phyloP scores from a whole-genome alignment of 1,284 basidiomycete species.

The Heterobasidion occidentale region DNA sequence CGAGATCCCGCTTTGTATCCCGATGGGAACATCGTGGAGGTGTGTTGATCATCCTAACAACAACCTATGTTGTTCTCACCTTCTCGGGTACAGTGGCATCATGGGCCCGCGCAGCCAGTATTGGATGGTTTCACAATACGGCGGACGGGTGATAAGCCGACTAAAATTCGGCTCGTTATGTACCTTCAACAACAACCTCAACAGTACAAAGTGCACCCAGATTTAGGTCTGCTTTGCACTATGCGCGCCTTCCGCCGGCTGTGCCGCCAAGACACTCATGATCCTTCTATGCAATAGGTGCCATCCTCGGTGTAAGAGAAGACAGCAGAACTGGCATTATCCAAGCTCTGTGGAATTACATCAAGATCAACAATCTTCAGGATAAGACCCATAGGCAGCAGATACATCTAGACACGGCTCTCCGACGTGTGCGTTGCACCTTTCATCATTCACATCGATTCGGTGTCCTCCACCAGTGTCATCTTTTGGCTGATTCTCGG shows the following conservation, averaged over 20 bases:
- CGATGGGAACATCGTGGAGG: constrained; percentile 76
- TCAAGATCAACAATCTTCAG: constrained; percentile 82
- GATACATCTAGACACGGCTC: constrained; percentile 69
- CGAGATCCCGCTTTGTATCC: constrained; percentile 79
- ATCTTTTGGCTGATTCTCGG: neutral
- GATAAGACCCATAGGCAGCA: constrained; percentile 84
- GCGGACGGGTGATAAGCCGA: constrained; percentile 73
- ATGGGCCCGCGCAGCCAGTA: constrained; percentile 49
- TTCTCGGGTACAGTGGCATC: constrained; percentile 52
- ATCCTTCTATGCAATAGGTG: constrained; percentile 25
- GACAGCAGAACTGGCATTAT: constrained; percentile 81
- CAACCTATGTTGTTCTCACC: constrained; percentile 3
- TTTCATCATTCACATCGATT: neutral
- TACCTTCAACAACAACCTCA: constrained; percentile 85
- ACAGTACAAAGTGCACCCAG: constrained; percentile 75
- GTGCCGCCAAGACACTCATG: too few species aligned
- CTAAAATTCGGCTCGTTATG: constrained; percentile 74
- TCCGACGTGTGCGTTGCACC: constrained; percentile 46
- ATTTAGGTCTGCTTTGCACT: constrained; percentile 44
- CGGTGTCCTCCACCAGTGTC: neutral
- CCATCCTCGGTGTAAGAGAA: constrained; percentile 76
- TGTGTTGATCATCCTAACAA: constrained; percentile 20
- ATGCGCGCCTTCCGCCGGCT: too few species aligned
- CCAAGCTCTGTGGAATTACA: constrained; percentile 87
- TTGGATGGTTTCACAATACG: constrained; percentile 88